Evolutionary conservation across 768 basidiomycete genomes (phyloP).

Genomic region (Termitomyces sp.): DNA sequence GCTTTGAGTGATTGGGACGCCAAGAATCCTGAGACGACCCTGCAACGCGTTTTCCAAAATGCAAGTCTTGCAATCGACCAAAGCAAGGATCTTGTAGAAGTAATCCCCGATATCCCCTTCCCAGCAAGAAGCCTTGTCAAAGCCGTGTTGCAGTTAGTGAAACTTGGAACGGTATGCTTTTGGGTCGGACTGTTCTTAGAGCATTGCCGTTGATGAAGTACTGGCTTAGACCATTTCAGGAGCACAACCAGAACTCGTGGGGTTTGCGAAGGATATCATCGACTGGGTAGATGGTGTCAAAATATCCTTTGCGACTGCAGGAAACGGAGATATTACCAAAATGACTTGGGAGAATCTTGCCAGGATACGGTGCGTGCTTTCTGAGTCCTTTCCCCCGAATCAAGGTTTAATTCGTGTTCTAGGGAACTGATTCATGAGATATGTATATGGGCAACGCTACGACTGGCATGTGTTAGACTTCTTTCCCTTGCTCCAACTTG

Average conservation of each 20-base stretch:
- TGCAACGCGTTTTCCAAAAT: conserved; percentile 9
- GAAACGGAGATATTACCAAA: conserved; percentile 9
- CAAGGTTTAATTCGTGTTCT: too few species aligned
- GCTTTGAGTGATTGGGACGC: conserved; percentile 9
- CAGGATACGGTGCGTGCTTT: conserved; percentile 13
- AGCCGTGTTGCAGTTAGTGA: conserved; percentile 4
- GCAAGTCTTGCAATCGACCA: conserved; percentile 11
- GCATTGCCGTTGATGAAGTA: too few species aligned
- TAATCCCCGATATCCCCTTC: conserved; percentile 13
- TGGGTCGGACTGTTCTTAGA: too few species aligned
- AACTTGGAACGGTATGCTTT: conserved; percentile 13
- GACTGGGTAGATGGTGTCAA: conserved; percentile 13
- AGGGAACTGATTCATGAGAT: conserved; percentile 17
- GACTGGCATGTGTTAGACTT: conserved; percentile 2
- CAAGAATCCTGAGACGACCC: conserved; percentile 11
- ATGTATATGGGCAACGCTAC: conserved; percentile 15
- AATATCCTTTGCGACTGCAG: conserved; percentile 5
- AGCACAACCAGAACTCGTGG: conserved; percentile 7
- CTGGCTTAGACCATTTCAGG: conserved; percentile 10
- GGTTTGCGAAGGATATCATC: conserved; percentile 15
- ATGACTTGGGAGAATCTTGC: conserved; percentile 14
- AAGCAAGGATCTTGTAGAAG: neutral
- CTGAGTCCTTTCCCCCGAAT: neutral
- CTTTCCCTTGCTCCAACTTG: neutral
- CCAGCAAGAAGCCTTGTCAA: conserved; percentile 15